Conservation (phyloP, 768 basidiomycete genomes). For the Hysterangium stoloniferum region DNA sequence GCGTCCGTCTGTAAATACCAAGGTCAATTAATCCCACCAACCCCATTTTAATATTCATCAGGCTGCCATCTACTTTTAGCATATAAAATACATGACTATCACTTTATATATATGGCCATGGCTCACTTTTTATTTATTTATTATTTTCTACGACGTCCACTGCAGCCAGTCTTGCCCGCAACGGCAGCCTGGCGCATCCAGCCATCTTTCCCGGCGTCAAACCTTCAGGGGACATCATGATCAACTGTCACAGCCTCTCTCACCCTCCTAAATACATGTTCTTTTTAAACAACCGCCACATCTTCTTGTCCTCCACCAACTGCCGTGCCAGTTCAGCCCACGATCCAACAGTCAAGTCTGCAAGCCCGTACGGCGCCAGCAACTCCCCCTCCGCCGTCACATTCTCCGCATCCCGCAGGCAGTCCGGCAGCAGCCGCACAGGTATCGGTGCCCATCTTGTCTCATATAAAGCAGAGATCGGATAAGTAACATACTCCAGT, state of each 20-base stretch:
- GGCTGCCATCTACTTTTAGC: too few relatives aligned
- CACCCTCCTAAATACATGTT: conserved; percentile 65
- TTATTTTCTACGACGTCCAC: too few relatives aligned
- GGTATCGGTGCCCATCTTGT: conserved; percentile 40
- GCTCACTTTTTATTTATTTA: too few relatives aligned
- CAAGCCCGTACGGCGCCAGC: conserved; percentile 64
- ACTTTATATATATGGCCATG: too few relatives aligned
- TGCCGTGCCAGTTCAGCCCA: conserved; percentile 63
- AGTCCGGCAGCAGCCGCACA: conserved; percentile 42
- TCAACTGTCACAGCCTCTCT: conserved; percentile 16
- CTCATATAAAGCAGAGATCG: conserved; percentile 34
- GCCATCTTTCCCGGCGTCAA: too few relatives aligned
- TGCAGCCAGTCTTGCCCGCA: too few relatives aligned
- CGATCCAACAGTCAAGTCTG: conserved; percentile 68
- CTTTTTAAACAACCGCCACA: conserved; percentile 57
- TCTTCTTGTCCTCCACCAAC: conserved; percentile 41
- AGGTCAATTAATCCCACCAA: too few relatives aligned
- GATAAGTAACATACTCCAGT: conserved; percentile 74
- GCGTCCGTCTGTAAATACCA: too few relatives aligned
- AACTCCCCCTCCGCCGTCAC: conserved; percentile 32
- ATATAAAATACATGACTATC: too few relatives aligned
- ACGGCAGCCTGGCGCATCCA: too few relatives aligned
- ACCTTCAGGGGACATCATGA: too few relatives aligned
- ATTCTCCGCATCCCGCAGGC: conserved; percentile 30
- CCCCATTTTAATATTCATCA: too few relatives aligned